These are phyloP conservation scores for Uncinocarpus reesii DNA, from an alignment of 2,329 filamentous ascomycete species.

Conservation along the genomic window DNA sequence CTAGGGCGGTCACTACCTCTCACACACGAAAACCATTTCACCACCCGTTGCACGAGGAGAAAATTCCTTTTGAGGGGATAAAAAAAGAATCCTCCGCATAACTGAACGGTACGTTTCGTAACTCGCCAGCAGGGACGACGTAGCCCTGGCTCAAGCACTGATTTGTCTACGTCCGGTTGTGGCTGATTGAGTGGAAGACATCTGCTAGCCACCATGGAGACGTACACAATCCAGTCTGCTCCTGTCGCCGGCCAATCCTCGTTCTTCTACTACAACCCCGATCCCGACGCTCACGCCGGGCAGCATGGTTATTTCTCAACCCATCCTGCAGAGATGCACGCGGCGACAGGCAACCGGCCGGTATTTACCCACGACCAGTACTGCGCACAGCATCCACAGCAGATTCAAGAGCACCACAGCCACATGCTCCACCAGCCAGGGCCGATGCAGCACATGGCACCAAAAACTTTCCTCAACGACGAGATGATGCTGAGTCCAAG, in stretches of 20 bases:
- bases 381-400: slow-evolving; percentile 19
- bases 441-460: slow-evolving; percentile 9
- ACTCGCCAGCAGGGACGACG: neutral
- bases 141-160: neutral
- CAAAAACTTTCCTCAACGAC: slow-evolving; percentile 40
- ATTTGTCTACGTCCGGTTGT: neutral
- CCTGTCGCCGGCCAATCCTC: slow-evolving; percentile 11
- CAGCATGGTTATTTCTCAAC: slow-evolving; percentile 68
- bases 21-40: neutral
- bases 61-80: too few species aligned
- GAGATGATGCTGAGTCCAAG: slow-evolving; percentile 61
- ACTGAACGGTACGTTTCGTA: slow-evolving; percentile 4
- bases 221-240: slow-evolving; percentile 10
- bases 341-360: slow-evolving; percentile 20
- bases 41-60: neutral
- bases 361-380: slow-evolving; percentile 22
- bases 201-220: slow-evolving; percentile 6
- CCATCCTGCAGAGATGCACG: slow-evolving; percentile 44
- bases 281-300: slow-evolving; percentile 59
- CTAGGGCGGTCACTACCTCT: neutral
- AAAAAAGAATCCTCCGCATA: too few species aligned
- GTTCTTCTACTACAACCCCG: slow-evolving; percentile 71
- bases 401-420: slow-evolving; percentile 5
- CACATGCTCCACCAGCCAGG: slow-evolving; percentile 10
- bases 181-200: slow-evolving; percentile 6